These are phyloP conservation scores for Dryas alaskensis DNA, from an alignment of 306 rosid genomes.

Conservation along the genomic window DNA sequence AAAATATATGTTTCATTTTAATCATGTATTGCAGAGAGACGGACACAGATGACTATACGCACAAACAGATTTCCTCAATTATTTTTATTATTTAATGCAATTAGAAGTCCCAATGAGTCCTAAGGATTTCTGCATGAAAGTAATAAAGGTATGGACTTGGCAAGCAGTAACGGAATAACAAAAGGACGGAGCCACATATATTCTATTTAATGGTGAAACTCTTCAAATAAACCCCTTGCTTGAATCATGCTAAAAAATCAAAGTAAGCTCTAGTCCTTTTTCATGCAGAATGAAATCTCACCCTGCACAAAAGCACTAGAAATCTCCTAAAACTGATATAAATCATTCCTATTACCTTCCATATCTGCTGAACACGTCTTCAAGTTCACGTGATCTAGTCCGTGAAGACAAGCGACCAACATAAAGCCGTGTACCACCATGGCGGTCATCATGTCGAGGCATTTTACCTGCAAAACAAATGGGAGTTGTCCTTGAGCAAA, in stretches of 20 bases:
- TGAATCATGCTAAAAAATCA: background rate
- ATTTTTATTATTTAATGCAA: background rate
- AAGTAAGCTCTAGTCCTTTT: background rate
- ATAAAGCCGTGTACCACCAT: conserved; percentile 50
- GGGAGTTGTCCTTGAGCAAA: background rate
- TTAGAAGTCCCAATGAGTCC: background rate
- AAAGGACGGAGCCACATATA: background rate
- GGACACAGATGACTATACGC: background rate
- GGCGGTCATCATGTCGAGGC: conserved; percentile 50
- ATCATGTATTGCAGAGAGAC: background rate
- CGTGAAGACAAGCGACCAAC: conserved; percentile 50
- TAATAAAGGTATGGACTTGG: background rate
- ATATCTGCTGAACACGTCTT: conserved; percentile 44
- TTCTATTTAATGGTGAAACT: background rate
- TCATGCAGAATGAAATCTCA: background rate
- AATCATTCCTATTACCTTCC: conserved; percentile 34
- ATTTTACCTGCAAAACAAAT: conserved; percentile 27
- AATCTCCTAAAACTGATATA: background rate
- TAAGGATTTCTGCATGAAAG: background rate
- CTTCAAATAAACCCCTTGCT: background rate
- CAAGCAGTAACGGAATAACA: background rate
- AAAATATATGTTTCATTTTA: background rate
- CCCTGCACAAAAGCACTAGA: background rate
- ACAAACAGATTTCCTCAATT: background rate
- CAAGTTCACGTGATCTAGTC: conserved; percentile 51